A percentile compares a stretch with the other conserved stretches of the same genome.
These are phyloP conservation scores for Draba incana DNA, from an alignment of 345 rosid species.

Conservation along the genomic window DNA sequence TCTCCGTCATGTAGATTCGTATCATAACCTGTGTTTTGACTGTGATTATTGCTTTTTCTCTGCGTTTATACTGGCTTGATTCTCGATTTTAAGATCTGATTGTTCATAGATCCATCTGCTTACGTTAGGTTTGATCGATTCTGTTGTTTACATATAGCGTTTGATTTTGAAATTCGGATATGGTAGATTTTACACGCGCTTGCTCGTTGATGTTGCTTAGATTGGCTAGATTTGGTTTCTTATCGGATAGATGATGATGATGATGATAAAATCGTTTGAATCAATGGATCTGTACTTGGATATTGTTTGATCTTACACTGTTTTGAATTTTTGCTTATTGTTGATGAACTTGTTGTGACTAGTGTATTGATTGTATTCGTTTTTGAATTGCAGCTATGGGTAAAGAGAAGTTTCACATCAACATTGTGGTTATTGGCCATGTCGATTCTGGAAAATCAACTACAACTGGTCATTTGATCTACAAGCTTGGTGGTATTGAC, in stretches of 20 bases:
- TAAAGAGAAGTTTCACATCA: conserved; percentile 79
- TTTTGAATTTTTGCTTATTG: background rate
- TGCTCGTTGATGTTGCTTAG: too few relatives aligned
- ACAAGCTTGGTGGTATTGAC: conserved; percentile 94
- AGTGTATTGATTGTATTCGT: background rate
- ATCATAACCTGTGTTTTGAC: background rate
- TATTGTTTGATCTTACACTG: background rate
- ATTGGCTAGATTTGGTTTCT: too few relatives aligned
- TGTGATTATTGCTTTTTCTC: background rate
- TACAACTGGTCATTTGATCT: conserved; percentile 92
- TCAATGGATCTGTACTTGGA: background rate
- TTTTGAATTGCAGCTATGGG: conserved; percentile 51
- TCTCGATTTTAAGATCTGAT: conserved; percentile 6
- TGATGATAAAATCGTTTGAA: too few relatives aligned
- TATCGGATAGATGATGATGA: too few relatives aligned
- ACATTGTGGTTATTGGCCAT: conserved; percentile 87
- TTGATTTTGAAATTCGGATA: background rate
- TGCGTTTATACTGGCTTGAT: background rate
- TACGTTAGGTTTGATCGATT: background rate
- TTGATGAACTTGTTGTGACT: background rate
- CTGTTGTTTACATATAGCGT: background rate
- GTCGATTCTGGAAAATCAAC: conserved; percentile 90
- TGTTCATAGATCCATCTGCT: background rate
- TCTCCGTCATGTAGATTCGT: background rate
- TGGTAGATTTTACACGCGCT: background rate